Conservation (phyloP, 495 filamentous ascomycete species). For the Penicillium atrosanguineum region DNA sequence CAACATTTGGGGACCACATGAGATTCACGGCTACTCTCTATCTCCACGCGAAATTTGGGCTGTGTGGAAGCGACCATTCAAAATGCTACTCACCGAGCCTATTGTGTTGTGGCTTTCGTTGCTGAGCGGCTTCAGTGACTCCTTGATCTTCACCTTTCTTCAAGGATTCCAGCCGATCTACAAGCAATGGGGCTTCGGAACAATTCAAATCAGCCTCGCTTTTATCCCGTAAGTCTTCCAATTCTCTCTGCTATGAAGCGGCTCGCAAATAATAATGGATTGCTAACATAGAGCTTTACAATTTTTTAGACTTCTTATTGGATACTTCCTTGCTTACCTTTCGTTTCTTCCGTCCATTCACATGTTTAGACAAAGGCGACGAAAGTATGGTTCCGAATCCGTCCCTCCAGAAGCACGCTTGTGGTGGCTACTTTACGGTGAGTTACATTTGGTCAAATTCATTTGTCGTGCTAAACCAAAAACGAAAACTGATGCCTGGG, state of each 20-base stretch:
- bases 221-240: conserved; percentile 20
- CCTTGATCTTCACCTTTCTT: conserved; percentile 70
- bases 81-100: conserved; percentile 68
- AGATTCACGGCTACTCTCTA: conserved; percentile 35
- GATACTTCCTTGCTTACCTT: conserved; percentile 59
- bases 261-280: background rate
- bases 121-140: conserved; percentile 69
- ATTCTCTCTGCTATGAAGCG: background rate
- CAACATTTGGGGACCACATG: conserved; percentile 57
- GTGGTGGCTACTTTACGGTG: conserved; percentile 42
- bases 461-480: background rate
- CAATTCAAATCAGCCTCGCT: conserved; percentile 53
- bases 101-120: conserved; percentile 66
- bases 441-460: background rate
- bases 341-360: conserved; percentile 56
- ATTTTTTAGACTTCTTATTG: conserved; percentile 47
- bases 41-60: conserved; percentile 26
- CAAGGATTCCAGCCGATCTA: conserved; percentile 61
- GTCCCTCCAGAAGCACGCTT: conserved; percentile 19
- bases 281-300: background rate
- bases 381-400: conserved; percentile 41
- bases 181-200: conserved; percentile 58
- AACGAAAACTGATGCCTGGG: background rate
- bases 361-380: conserved; percentile 41
- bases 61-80: conserved; percentile 49